Evolutionary conservation across 176 grass and related monocot species (phyloP).

Genomic region (Dactylis glomerata): DNA sequence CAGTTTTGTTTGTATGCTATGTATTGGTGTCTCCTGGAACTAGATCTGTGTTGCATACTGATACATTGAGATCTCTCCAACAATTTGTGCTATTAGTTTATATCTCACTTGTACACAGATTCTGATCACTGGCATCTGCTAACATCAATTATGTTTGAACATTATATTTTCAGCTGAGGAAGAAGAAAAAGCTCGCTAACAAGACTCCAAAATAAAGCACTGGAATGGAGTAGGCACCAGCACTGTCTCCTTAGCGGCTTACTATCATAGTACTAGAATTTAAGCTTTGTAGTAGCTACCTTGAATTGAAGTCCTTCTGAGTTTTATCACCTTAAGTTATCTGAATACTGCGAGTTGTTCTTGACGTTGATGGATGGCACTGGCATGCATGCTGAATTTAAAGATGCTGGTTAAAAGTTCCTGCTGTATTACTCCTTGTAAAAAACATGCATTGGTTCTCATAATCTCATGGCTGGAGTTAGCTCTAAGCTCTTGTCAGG

Average conservation of each 20-base stretch:
- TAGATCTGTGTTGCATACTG: not conserved
- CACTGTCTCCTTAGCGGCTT: not conserved
- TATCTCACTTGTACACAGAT: not conserved
- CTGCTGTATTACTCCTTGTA: not conserved
- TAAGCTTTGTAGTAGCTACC: not conserved
- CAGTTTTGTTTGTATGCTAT: not conserved
- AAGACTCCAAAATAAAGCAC: not conserved
- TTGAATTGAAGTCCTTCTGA: not conserved
- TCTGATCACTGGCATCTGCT: not conserved
- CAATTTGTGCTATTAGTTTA: not conserved
- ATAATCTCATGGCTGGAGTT: not conserved
- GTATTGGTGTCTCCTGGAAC: not conserved
- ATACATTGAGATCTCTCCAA: not conserved
- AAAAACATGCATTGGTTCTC: not conserved
- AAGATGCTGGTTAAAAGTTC: not conserved
- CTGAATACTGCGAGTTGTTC: not conserved
- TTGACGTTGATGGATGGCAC: not conserved
- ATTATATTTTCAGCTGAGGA: not conserved
- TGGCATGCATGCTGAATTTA: not conserved
- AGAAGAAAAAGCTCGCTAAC: not conserved
- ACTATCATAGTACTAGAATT: not conserved
- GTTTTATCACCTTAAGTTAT: not conserved
- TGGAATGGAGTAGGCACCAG: not conserved
- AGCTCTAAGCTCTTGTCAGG: not conserved
- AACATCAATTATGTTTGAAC: not conserved